Evolutionary conservation across 768 basidiomycete genomes (phyloP).

Genomic region (Suillus bovinus): DNA sequence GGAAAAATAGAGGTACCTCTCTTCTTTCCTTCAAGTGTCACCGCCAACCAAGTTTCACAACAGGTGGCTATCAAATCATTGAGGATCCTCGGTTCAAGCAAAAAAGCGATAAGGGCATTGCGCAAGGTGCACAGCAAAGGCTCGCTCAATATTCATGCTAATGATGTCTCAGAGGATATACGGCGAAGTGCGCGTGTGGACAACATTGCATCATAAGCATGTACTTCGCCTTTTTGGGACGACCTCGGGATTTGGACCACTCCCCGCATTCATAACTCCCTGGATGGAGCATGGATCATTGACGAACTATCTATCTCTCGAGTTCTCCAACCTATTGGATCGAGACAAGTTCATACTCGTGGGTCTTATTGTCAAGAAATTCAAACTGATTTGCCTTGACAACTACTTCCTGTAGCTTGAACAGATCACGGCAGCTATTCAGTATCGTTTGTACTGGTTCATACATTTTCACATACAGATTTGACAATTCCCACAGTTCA

Average conservation of each 20-base stretch:
- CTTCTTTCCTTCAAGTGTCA: neutral
- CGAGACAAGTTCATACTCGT: slow-evolving; percentile 19
- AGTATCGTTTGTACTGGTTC: slow-evolving; percentile 6
- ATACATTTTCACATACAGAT: neutral
- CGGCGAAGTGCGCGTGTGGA: slow-evolving; percentile 1
- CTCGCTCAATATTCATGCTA: neutral
- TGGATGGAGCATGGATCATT: slow-evolving; percentile 29
- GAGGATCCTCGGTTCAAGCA: slow-evolving; percentile 1
- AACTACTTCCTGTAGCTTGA: neutral
- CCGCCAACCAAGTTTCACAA: neutral
- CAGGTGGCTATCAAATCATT: slow-evolving; percentile 1
- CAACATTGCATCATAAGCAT: slow-evolving; percentile 14
- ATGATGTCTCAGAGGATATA: neutral
- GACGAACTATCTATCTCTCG: slow-evolving; percentile 17
- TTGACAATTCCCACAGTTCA: slow-evolving; percentile 8
- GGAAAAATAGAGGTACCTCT: slow-evolving; percentile 5
- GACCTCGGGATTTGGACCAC: slow-evolving; percentile 21
- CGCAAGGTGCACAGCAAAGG: neutral
- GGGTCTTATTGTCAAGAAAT: neutral
- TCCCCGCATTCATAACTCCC: slow-evolving; percentile 25
- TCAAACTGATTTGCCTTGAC: too few relatives aligned
- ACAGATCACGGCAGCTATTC: slow-evolving; percentile 6
- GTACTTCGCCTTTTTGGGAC: slow-evolving; percentile 23
- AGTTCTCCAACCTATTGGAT: slow-evolving; percentile 1
- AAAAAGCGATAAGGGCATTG: neutral